Conservation (phyloP, 2,329 filamentous ascomycete species). For the Beauveria bassiana region DNA sequence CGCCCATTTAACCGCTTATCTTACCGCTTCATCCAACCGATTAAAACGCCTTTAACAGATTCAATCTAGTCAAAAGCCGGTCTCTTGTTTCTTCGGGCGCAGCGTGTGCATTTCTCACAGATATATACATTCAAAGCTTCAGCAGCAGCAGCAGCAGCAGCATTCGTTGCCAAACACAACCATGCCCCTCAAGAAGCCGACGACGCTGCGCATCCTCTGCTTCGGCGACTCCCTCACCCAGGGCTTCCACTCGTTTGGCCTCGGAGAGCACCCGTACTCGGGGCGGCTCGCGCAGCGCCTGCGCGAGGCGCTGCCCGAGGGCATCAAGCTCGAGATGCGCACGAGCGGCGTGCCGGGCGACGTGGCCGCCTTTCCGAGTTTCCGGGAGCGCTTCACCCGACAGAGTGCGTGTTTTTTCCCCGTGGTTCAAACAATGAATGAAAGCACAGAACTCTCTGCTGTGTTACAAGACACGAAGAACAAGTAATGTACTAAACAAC, state of each 20-base stretch:
- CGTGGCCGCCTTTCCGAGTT: constrained; percentile 29
- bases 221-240: constrained; percentile 58
- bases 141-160: too few relatives aligned
- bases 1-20: too few relatives aligned
- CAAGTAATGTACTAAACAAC: neutral
- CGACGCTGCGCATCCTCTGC: constrained; percentile 48
- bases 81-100: too few relatives aligned
- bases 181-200: constrained; percentile 20
- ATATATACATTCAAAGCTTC: too few relatives aligned
- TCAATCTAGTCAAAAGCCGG: too few relatives aligned
- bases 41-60: too few relatives aligned
- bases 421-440: too few relatives aligned
- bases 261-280: constrained; percentile 45
- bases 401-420: constrained; percentile 25
- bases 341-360: constrained; percentile 47
- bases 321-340: constrained; percentile 34
- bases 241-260: constrained; percentile 40
- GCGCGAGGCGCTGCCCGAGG: constrained; percentile 33
- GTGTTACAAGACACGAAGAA: neutral
- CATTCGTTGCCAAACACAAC: too few relatives aligned
- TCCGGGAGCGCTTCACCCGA: constrained; percentile 23
- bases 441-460: too few relatives aligned
- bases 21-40: too few relatives aligned
- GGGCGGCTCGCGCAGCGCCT: constrained; percentile 39
- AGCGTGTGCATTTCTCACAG: too few relatives aligned